Percentiles rank a stretch among this genome's conserved stretches.
These are phyloP conservation scores for Mucor irregularis DNA, from an alignment of 371 early-diverging fungal species.

Conservation along the genomic window DNA sequence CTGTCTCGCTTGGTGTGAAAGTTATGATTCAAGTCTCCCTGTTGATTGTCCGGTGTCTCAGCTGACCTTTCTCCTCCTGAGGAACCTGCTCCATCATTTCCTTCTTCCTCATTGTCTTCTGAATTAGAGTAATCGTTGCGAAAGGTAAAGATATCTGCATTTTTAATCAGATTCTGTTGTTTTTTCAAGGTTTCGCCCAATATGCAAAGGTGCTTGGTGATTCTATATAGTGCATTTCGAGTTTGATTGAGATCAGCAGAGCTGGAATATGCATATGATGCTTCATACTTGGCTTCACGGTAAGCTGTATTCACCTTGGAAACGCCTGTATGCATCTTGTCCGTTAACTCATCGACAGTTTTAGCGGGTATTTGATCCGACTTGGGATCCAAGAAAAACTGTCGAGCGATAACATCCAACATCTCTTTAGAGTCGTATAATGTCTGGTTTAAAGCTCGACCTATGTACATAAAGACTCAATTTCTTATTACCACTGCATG, in stretches of 20 bases:
- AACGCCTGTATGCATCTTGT: constrained; percentile 34
- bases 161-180: constrained; percentile 35
- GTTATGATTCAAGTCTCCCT: not conserved
- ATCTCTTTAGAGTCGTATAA: constrained; percentile 32
- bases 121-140: too few relatives aligned
- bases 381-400: constrained; percentile 38
- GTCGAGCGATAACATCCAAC: constrained; percentile 39
- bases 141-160: constrained; percentile 4
- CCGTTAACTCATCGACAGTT: constrained; percentile 28
- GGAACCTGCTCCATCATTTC: not conserved
- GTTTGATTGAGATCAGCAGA: constrained; percentile 33
- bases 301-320: constrained; percentile 44
- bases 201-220: constrained; percentile 40
- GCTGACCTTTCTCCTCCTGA: not conserved
- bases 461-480: constrained; percentile 6
- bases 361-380: constrained; percentile 23
- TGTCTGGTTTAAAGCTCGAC: constrained; percentile 39
- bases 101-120: constrained; percentile 1
- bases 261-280: constrained; percentile 35
- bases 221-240: constrained; percentile 26
- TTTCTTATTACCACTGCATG: not conserved
- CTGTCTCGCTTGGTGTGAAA: not conserved
- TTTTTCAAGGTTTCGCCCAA: constrained; percentile 37
- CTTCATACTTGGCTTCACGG: constrained; percentile 42
- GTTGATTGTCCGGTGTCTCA: not conserved